Percentiles rank a stretch among this genome's conserved stretches.
These are phyloP conservation scores for Bretschneidera sinensis DNA, from an alignment of 345 rosid species.

Conservation along the genomic window DNA sequence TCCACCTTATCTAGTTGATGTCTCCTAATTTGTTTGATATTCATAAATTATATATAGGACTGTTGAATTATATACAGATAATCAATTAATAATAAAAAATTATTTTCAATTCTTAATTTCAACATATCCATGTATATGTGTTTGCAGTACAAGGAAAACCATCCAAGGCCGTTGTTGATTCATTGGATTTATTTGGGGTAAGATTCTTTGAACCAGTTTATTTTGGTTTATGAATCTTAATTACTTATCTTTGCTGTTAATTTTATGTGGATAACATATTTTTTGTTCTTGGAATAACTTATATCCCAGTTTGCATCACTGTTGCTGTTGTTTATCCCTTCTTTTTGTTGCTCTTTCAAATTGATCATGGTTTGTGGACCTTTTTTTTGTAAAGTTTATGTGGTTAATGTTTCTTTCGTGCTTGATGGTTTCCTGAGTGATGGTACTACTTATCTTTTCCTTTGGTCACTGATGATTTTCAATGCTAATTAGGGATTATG, in stretches of 20 bases:
- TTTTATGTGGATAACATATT: constrained; percentile 1
- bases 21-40: constrained; percentile 1
- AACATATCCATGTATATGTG: not conserved
- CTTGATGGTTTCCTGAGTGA: no score
- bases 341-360: not conserved
- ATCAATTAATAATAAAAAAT: no score
- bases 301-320: not conserved
- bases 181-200: constrained; percentile 94
- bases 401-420: no score
- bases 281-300: constrained; percentile 8
- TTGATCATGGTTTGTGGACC: not conserved
- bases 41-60: constrained; percentile 3
- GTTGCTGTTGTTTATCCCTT: not conserved
- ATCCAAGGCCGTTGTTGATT: constrained; percentile 80
- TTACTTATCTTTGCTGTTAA: not conserved
- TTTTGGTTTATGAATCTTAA: not conserved
- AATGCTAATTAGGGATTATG: no score
- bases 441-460: no score
- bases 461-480: no score
- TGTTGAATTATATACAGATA: no score
- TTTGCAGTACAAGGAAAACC: constrained; percentile 89
- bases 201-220: constrained; percentile 28
- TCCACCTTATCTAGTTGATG: not conserved
- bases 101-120: no score
- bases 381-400: no score